These are phyloP conservation scores for Fusarium buharicum DNA, from an alignment of 2,329 filamentous ascomycete species.

Conservation along the genomic window DNA sequence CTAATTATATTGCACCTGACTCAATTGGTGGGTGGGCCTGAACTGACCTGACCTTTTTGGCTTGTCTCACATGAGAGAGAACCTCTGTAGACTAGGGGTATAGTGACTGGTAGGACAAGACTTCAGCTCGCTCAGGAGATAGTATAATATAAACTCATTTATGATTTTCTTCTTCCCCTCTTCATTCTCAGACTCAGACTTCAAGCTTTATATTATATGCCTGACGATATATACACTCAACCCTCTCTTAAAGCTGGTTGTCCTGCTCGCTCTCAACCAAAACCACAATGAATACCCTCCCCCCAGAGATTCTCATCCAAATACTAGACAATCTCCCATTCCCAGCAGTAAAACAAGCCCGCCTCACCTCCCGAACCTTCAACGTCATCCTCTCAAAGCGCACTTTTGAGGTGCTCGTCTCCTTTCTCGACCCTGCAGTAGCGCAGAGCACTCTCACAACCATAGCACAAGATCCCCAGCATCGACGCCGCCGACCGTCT, in stretches of 20 bases:
- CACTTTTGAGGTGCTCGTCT: constrained; percentile 45
- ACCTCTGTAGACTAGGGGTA: constrained; percentile 29
- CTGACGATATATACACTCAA: neutral
- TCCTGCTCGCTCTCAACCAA: neutral
- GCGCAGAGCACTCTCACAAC: constrained; percentile 41
- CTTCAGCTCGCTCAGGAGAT: constrained; percentile 17
- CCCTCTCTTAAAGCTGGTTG: neutral
- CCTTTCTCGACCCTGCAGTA: constrained; percentile 46
- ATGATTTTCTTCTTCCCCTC: neutral
- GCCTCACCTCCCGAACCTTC: constrained; percentile 49
- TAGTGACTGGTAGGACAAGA: constrained; percentile 6
- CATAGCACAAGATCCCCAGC: constrained; percentile 38
- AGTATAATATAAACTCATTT: neutral
- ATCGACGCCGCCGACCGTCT: constrained; percentile 37
- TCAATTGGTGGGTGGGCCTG: constrained; percentile 19
- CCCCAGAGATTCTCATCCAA: constrained; percentile 46
- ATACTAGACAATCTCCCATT: constrained; percentile 45
- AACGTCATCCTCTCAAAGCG: constrained; percentile 46
- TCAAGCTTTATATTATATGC: neutral
- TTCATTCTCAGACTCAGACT: neutral
- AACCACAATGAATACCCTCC: constrained; percentile 47
- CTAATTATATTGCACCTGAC: constrained; percentile 6
- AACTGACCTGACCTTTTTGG: constrained; percentile 5
- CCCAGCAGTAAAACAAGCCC: constrained; percentile 40
- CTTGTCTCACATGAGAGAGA: constrained; percentile 39